These are phyloP conservation scores for Hymenoscyphus linearis DNA, from an alignment of 2,329 filamentous ascomycete species.

Conservation along the genomic window DNA sequence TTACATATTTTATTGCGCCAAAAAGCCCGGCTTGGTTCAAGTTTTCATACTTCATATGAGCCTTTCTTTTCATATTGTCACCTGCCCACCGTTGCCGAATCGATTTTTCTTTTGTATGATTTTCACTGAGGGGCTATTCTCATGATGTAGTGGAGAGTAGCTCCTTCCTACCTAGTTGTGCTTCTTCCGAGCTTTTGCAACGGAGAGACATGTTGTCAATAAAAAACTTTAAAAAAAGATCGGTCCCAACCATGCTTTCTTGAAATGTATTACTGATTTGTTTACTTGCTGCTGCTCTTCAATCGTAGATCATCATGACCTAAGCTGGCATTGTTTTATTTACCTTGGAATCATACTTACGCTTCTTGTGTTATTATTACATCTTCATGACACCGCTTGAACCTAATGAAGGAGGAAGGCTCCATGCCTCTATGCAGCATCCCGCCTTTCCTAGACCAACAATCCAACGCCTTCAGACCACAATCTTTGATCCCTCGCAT, in stretches of 20 bases:
- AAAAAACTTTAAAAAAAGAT: constrained; percentile 1
- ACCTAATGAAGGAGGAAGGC: not conserved
- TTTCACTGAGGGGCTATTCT: not conserved
- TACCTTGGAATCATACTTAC: not conserved
- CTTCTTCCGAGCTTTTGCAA: not conserved
- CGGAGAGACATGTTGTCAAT: not conserved
- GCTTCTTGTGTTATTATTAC: not conserved
- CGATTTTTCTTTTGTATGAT: constrained; percentile 7
- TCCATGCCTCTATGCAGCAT: constrained; percentile 8
- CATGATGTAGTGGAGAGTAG: constrained; percentile 9
- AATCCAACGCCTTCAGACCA: not conserved
- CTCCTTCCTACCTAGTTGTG: constrained; percentile 13
- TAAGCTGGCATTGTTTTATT: not conserved
- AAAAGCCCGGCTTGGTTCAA: constrained; percentile 8
- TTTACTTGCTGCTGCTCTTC: not conserved
- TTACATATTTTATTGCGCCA: constrained; percentile 11
- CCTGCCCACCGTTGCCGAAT: constrained; percentile 4
- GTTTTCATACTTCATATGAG: constrained; percentile 7
- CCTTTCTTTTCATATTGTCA: constrained; percentile 1
- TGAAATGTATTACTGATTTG: not conserved
- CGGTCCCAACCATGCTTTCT: not conserved
- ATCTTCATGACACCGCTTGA: not conserved
- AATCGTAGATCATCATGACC: not conserved
- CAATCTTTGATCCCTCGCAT: not conserved
- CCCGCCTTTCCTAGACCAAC: constrained; percentile 5